Percentiles rank a stretch among this genome's conserved stretches.
Evolutionary conservation across 148 eudicot species (phyloP).

Genomic region (Diospyros kaki): DNA sequence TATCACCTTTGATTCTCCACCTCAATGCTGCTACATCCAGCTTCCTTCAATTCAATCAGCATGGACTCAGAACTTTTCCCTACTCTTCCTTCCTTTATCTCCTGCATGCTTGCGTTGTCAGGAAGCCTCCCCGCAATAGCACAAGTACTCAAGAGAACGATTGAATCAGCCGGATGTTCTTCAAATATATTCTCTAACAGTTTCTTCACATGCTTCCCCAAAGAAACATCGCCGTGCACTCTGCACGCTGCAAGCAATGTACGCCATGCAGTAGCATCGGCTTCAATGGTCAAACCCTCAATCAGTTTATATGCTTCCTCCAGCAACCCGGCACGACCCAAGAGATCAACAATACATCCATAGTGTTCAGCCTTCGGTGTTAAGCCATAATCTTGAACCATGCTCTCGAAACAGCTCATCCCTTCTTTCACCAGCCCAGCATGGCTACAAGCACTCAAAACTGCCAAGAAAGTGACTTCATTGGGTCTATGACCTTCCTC

Average conservation of each 20-base stretch:
- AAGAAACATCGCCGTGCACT: constrained; percentile 30
- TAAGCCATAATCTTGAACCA: constrained; percentile 28
- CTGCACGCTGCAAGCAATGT: constrained; percentile 39
- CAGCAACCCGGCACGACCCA: constrained; percentile 44
- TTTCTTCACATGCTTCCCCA: constrained; percentile 29
- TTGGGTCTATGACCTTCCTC: constrained; percentile 27
- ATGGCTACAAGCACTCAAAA: constrained; percentile 42
- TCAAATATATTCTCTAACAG: constrained; percentile 19
- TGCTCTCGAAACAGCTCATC: constrained; percentile 23
- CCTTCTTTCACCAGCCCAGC: constrained; percentile 38
- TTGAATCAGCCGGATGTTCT: constrained; percentile 32
- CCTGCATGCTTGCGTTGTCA: background rate
- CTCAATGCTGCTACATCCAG: constrained; percentile 25
- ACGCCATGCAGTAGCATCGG: constrained; percentile 39
- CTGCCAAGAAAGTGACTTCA: constrained; percentile 36
- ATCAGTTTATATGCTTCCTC: constrained; percentile 30
- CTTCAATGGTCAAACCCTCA: constrained; percentile 26
- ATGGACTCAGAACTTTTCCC: background rate
- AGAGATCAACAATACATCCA: constrained; percentile 42
- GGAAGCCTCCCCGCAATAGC: constrained; percentile 29
- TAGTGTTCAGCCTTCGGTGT: constrained; percentile 35
- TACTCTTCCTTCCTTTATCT: constrained; percentile 4
- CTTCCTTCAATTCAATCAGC: constrained; percentile 18
- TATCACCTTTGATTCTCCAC: constrained; percentile 11
- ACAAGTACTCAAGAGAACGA: constrained; percentile 27